Percentiles rank a stretch among this genome's conserved stretches.
Evolutionary conservation across 805 yeast genomes (phyloP).

Genomic region (Barnettozyma pratensis): DNA sequence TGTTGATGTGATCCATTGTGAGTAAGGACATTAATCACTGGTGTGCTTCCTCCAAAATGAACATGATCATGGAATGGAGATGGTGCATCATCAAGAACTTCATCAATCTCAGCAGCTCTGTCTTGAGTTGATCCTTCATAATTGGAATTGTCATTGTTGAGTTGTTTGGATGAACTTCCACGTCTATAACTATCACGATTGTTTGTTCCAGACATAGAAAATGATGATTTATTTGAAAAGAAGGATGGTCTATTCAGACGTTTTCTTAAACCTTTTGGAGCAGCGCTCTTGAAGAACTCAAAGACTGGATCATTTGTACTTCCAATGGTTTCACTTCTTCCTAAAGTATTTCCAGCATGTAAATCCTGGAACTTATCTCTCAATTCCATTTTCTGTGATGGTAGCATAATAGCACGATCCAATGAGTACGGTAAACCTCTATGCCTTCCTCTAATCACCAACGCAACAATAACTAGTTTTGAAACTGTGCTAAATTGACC

Average conservation of each 20-base stretch:
- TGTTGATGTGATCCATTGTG: background rate
- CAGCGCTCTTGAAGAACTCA: conserved; percentile 25
- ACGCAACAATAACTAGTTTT: conserved; percentile 78
- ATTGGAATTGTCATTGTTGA: background rate
- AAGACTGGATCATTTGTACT: conserved; percentile 23
- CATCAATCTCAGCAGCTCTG: background rate
- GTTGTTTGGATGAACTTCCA: background rate
- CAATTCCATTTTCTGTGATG: conserved; percentile 58
- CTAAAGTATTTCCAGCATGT: conserved; percentile 17
- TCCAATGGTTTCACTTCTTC: conserved; percentile 20
- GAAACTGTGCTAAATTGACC: conserved; percentile 69
- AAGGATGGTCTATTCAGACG: conserved; percentile 22
- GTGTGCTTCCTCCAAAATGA: background rate
- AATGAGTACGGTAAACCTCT: conserved; percentile 92
- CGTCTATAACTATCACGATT: background rate
- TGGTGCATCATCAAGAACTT: background rate
- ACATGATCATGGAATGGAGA: background rate
- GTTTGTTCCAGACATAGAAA: background rate
- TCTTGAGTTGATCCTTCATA: background rate
- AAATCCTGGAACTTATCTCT: conserved; percentile 44
- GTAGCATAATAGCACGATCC: conserved; percentile 90
- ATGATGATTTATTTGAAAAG: conserved; percentile 3
- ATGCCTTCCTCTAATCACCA: conserved; percentile 93
- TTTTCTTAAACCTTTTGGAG: conserved; percentile 22
- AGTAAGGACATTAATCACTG: background rate